phyloP scores from a whole-genome alignment of 192 early-diverging fungal species.

The Lobosporangium transversale region DNA sequence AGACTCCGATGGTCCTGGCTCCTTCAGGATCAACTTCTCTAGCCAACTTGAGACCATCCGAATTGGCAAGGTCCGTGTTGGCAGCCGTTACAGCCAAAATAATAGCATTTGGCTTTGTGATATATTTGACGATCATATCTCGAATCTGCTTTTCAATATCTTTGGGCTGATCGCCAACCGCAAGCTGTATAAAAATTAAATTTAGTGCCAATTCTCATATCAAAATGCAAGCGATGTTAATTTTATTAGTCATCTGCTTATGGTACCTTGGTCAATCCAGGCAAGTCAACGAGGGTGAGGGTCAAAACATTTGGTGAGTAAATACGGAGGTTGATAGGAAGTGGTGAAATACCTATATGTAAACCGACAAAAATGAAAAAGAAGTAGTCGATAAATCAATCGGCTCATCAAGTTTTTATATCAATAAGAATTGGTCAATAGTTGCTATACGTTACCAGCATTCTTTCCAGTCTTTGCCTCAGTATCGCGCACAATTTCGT shows the following conservation, averaged over 20 bases:
- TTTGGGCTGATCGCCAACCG: constrained; percentile 98
- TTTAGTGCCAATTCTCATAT: no score
- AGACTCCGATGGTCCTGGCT: constrained; percentile 97
- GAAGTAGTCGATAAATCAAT: neutral
- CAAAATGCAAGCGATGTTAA: neutral
- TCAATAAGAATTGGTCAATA: neutral
- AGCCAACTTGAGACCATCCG: constrained; percentile 96
- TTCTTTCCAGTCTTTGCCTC: constrained; percentile 87
- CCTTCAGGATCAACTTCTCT: constrained; percentile 98
- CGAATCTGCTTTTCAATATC: constrained; percentile 98
- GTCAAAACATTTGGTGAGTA: constrained; percentile 99
- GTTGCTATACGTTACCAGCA: constrained; percentile 50
- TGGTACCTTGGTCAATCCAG: constrained; percentile 92
- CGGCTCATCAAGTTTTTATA: no score
- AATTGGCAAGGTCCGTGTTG: constrained; percentile 99
- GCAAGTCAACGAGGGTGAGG: constrained; percentile 96
- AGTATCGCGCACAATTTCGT: constrained; percentile 95
- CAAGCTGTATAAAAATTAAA: constrained; percentile 72
- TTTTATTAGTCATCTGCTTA: neutral
- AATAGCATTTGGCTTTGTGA: constrained; percentile 97
- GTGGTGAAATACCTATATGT: constrained; percentile 84
- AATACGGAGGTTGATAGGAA: constrained; percentile 97
- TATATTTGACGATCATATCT: constrained; percentile 98
- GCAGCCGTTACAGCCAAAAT: constrained; percentile 98
- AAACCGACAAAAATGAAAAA: neutral